Evolutionary conservation across 2,329 filamentous ascomycete species (phyloP), one percentile per base, ranked within the genome.

Genomic region (Xylaria sp.): DNA sequence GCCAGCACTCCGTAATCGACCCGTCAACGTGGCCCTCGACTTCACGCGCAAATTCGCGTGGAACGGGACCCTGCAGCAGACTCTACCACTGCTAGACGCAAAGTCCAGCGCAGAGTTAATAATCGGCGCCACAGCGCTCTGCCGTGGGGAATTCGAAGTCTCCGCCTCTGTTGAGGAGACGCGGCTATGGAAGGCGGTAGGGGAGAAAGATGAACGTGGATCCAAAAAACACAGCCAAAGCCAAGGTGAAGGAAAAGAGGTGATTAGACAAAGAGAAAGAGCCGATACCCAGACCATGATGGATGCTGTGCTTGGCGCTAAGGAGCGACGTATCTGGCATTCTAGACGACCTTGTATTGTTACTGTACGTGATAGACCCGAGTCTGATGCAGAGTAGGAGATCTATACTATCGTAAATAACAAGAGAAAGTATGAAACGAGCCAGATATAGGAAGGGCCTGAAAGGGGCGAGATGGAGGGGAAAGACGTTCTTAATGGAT

Each of bases 141-240:
- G 92, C 72, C 86, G 89, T 53, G 94, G 94, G 17, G 89, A 93
- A 71, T 97, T 95, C 78, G 94, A 97, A 79, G 85, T 97, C 24
- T 88, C 88, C 27, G 93, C 90, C 4, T 91, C 88, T 12, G 89
- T 97, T 0, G 94, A 98, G 80, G 94, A 98, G 82, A 88, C 92
- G 2, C 85, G 85, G 68, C 76, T 92, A 7, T 85, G 81, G 81
- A 74, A 71, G 27, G 73, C 82, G 56, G 63, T 32, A 1, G 36
- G 9, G 17, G 61, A 64, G 42, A 61, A 36, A 7, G 34, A n/a
- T 21, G 59, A 57, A 21, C n/a, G 47, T 11, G 50, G 61, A 54
- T 19, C 19, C 11, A 53, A 39, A 17, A n/a, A 3, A 9, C 30
- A 62, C 8, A 17, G 5, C 5, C 61, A 14, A 48, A 30, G 27